Conservation (phyloP, 495 filamentous ascomycete genomes). For the Terfezia claveryi region DNA sequence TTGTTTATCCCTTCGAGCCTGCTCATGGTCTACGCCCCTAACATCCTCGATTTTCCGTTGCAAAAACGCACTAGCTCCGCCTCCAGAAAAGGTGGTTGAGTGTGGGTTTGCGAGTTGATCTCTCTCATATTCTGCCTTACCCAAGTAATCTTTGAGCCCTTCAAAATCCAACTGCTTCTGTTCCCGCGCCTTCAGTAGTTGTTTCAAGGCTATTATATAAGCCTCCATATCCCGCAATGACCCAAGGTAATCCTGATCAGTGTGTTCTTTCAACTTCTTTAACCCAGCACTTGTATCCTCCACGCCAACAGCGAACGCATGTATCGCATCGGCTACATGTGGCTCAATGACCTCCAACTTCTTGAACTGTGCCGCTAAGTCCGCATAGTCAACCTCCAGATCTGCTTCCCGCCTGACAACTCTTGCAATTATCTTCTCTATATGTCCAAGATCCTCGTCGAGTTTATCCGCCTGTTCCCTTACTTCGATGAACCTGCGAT, state of each 20-base stretch:
- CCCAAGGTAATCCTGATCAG: conserved; percentile 85
- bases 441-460: conserved; percentile 77
- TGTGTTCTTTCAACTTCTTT: conserved; percentile 62
- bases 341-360: conserved; percentile 79
- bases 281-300: conserved; percentile 60
- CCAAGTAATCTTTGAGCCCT: conserved; percentile 82
- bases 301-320: conserved; percentile 64
- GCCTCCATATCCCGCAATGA: conserved; percentile 82
- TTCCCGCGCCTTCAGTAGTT: conserved; percentile 77
- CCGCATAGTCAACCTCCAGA: conserved; percentile 68
- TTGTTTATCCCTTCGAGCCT: conserved; percentile 60
- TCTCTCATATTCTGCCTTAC: conserved; percentile 68
- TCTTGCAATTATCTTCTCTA: conserved; percentile 79
- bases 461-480: conserved; percentile 84
- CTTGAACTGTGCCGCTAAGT: conserved; percentile 81
- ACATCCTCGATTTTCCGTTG: conserved; percentile 92
- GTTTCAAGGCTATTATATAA: conserved; percentile 64
- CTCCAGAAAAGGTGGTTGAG: conserved; percentile 26
- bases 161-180: conserved; percentile 97
- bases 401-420: conserved; percentile 76
- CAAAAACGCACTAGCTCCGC: conserved; percentile 61
- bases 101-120: conserved; percentile 55
- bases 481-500: conserved; percentile 84
- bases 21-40: conserved; percentile 89
- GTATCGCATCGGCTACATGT: conserved; percentile 56